phyloP scores from a whole-genome alignment of 78 protist species.

The Emiliania huxleyi region DNA sequence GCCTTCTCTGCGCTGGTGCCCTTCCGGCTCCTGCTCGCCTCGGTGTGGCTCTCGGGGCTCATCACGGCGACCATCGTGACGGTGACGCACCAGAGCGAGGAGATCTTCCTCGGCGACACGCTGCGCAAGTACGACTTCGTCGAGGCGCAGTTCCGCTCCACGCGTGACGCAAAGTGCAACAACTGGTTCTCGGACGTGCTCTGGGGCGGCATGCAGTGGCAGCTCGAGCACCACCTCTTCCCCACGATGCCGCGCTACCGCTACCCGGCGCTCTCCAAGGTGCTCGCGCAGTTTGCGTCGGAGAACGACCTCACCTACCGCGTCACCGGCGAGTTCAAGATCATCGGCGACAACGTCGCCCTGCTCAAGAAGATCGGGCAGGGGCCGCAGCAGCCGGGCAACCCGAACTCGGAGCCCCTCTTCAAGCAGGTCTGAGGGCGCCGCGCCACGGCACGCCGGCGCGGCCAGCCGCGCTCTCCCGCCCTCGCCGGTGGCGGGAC shows the following conservation, averaged over 20 bases:
- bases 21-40: background rate
- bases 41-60: background rate
- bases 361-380: background rate
- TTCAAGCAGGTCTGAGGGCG: constrained; percentile 19
- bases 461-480: too few species aligned
- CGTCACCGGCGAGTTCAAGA: background rate
- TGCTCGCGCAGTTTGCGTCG: background rate
- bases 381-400: background rate
- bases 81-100: constrained; percentile 17
- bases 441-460: too few species aligned
- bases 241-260: constrained; percentile 41
- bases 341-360: background rate
- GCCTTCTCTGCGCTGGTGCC: background rate
- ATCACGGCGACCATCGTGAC: constrained; percentile 16
- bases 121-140: constrained; percentile 19
- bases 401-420: background rate
- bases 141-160: constrained; percentile 25
- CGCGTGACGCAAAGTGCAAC: background rate
- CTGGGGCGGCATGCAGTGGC: constrained; percentile 48
- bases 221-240: constrained; percentile 62
- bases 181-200: background rate
- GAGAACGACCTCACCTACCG: background rate
- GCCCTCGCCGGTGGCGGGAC: too few species aligned
- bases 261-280: background rate
- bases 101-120: background rate